phyloP scores from a whole-genome alignment of 2,329 filamentous ascomycete genomes.

The Neurospora sp. region DNA sequence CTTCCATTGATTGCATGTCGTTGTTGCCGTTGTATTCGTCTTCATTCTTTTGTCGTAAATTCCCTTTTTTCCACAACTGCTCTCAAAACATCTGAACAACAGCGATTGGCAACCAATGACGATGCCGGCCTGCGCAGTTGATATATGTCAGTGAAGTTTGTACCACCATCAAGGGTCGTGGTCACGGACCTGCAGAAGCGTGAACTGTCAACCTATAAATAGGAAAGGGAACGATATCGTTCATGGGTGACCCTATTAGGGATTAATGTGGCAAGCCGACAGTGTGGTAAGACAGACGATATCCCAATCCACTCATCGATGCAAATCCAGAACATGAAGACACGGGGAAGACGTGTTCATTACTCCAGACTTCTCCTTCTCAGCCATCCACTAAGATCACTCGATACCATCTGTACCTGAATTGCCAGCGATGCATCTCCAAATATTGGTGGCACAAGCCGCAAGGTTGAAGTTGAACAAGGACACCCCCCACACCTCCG shows the following conservation, averaged over 20 bases:
- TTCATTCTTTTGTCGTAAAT: neutral
- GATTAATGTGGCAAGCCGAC: neutral
- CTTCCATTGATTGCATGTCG: neutral
- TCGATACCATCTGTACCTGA: neutral
- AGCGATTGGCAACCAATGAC: neutral
- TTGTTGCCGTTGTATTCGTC: neutral
- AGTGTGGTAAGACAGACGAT: neutral
- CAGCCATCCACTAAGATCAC: neutral
- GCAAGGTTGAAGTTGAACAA: neutral
- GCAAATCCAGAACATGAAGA: neutral
- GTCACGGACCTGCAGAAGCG: neutral
- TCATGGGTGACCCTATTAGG: neutral
- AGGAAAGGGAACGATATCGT: neutral
- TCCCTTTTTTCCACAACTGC: neutral
- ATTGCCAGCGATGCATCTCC: neutral
- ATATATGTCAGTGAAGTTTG: neutral
- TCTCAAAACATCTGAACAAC: neutral
- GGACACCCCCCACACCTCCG: neutral
- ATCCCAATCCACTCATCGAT: neutral
- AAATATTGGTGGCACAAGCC: neutral
- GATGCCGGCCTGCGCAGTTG: neutral
- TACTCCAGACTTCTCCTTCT: neutral
- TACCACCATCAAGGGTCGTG: neutral
- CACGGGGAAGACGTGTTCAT: neutral
- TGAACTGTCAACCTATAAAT: neutral